Base-by-base conservation (phyloP, 2,329 filamentous ascomycete species). In the Truncatella angustata region DNA sequence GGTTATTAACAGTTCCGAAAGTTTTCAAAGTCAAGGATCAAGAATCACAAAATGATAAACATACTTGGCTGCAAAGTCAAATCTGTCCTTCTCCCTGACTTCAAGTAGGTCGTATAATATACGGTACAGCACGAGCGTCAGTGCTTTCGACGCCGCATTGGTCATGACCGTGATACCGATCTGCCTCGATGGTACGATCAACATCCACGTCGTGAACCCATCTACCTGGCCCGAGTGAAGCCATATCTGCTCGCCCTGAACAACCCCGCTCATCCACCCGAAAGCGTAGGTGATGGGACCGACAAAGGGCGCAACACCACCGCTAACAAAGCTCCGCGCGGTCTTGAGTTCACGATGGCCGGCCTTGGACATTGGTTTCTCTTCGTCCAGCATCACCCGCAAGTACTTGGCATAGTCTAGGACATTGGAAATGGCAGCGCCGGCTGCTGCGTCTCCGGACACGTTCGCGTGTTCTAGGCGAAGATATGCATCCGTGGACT, bases 371-470 rank as follows among this genome's bases (percentile, higher is more conserved):
- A 69, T 51, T 0, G 65, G 66, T 0, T 56, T 60, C 0, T 56
- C 53, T 45, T 64, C 66, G 3, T 54, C 40, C 34, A 70, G 63
- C 67, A 70, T 70, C 26, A 59, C 53, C 20, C 60, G 62, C 16
- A 70, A 60, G 40, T 66, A 70, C 42, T 60, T 63, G 5, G 70
- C 64, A 57, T 72, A 75, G 53, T 75, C 72, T 0, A 61, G 30
- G 4, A 73, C 69, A 23, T 64, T 71, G 0, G 66, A 72, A 30
- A 74, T 66, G 20, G 77, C 67, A 14, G 66, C 68, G 0, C 77
- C 77, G 0, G 75, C 75, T 1, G 74, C 77, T 42, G 68, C 68
- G 4, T 62, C 66, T 36, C 63, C 63, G 3, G 65, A 59, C 2
- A 61, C 57, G 4, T 72, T 60, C 12, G 64, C 58, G 6, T 60